Base-by-base conservation (phyloP, 306 rosid genomes). In the Casuarina cunninghamiana region DNA sequence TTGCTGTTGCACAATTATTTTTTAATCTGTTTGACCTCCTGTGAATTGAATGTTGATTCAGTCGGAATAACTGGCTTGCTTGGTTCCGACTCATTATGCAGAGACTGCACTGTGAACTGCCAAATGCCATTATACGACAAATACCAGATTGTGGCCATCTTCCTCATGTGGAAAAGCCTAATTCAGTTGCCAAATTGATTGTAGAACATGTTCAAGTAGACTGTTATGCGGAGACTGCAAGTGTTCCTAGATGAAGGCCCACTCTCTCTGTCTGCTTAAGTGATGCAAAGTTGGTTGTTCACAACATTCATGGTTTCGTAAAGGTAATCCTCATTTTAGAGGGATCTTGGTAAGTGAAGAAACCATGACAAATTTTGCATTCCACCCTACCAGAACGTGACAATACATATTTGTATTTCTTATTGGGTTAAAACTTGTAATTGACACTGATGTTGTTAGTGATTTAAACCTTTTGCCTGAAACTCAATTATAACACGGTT, bases 111-210 rank as follows among this genome's bases (percentile, higher is more conserved):
- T 84, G 92, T 35, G 97, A 92, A 82, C 78, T 92, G 82, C 91
- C 97, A 78, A 88, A 88, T 74, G 96, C 93, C 70, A 63, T 80
- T 46, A 32, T 92, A 75, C 91, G 90, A 69, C 97, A 86, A 85
- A 87, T 92, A 83, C 85, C 94, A 42, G 72, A 88, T 37, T 95
- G 99, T 16, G 97, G 97, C n/a, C 97, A 95, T 78, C 55, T 95
- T 81, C 97, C 98, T 81, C 97, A 91, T 76, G 90, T 91, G 21
- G 96, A 95, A 77, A 93, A 77, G 85, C 97, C 99, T 41, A 87
- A 78, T 77, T 75, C 76, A 39, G 90, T 87, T 48, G 84, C 85
- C 21, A 85, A 89, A 83, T 68, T 95, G 82, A 88, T 91, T 53
- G 67, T 63, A 72, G 95, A 89, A 63, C 91, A 92, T 88, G 80